phyloP scores from a whole-genome alignment of 2,329 filamentous ascomycete genomes.

The Pseudocercospora ulei region DNA sequence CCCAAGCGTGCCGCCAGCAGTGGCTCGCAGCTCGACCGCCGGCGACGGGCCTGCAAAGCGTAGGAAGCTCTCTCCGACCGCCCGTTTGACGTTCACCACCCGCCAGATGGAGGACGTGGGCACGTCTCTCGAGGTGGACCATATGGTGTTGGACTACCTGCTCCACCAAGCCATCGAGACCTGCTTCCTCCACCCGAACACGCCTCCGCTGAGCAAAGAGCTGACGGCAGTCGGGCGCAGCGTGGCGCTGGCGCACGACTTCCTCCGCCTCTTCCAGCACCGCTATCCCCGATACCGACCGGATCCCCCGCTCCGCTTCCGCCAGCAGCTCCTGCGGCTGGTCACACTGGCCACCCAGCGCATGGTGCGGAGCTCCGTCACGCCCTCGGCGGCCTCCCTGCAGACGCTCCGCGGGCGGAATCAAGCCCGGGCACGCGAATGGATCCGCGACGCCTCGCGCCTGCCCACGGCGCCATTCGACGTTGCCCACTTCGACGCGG shows the following conservation, averaged over 20 bases:
- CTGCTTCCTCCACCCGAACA: slow-evolving; percentile 33
- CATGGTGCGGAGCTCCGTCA: slow-evolving; percentile 34
- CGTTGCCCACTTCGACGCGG: slow-evolving; percentile 15
- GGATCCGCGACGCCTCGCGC: slow-evolving; percentile 23
- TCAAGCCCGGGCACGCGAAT: slow-evolving; percentile 29
- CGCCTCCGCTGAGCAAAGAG: not conserved
- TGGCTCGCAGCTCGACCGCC: not conserved
- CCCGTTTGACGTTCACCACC: slow-evolving; percentile 13
- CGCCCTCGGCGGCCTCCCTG: slow-evolving; percentile 35
- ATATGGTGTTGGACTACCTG: slow-evolving; percentile 50
- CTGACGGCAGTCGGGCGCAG: slow-evolving; percentile 12
- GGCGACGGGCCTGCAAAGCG: slow-evolving; percentile 13
- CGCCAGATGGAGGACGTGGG: slow-evolving; percentile 28
- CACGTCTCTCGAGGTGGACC: slow-evolving; percentile 43
- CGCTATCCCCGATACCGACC: slow-evolving; percentile 34
- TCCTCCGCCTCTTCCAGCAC: slow-evolving; percentile 39
- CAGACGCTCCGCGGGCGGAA: slow-evolving; percentile 35
- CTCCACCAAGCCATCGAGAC: slow-evolving; percentile 41
- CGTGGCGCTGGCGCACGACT: slow-evolving; percentile 34
- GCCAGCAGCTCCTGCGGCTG: slow-evolving; percentile 44
- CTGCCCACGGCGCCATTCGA: slow-evolving; percentile 17
- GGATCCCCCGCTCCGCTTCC: slow-evolving; percentile 39
- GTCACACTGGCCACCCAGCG: slow-evolving; percentile 40
- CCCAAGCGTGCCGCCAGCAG: too few relatives aligned
- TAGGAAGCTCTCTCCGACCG: slow-evolving; percentile 9